These are phyloP conservation scores for Solanum aculeatissimum DNA, from an alignment of 305 asterid genomes.

Conservation along the genomic window DNA sequence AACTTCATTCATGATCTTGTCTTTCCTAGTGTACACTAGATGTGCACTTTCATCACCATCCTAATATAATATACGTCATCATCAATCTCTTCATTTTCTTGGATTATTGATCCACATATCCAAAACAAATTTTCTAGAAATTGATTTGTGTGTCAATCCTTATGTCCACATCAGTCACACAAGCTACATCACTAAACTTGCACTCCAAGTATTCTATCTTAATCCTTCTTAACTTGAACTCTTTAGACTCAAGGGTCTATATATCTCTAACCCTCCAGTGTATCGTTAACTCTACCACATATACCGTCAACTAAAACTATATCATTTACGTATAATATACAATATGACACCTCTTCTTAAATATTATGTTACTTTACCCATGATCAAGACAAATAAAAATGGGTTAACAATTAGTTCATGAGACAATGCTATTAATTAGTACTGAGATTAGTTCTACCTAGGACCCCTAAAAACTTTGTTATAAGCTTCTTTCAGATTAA, in stretches of 20 bases:
- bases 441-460: no score
- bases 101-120: background rate
- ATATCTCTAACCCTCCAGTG: background rate
- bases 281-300: background rate
- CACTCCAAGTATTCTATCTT: background rate
- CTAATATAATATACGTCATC: no score
- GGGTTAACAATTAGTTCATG: background rate
- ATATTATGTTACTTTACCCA: background rate
- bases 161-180: background rate
- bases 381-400: no score
- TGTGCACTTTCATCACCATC: background rate
- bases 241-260: background rate
- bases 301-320: background rate
- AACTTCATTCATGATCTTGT: background rate
- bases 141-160: background rate
- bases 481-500: no score
- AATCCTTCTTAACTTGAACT: background rate
- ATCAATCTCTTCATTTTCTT: background rate
- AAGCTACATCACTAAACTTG: background rate
- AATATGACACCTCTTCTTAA: background rate
- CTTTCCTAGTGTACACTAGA: background rate
- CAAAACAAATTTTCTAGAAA: rapidly evolving
- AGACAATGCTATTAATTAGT: no score
- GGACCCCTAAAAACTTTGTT: no score
- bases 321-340: no score